Percentiles rank a stretch among this genome's conserved stretches.
These are phyloP conservation scores for Phytophthora quininea DNA, from an alignment of 352 stramenopile genomes.

Conservation along the genomic window DNA sequence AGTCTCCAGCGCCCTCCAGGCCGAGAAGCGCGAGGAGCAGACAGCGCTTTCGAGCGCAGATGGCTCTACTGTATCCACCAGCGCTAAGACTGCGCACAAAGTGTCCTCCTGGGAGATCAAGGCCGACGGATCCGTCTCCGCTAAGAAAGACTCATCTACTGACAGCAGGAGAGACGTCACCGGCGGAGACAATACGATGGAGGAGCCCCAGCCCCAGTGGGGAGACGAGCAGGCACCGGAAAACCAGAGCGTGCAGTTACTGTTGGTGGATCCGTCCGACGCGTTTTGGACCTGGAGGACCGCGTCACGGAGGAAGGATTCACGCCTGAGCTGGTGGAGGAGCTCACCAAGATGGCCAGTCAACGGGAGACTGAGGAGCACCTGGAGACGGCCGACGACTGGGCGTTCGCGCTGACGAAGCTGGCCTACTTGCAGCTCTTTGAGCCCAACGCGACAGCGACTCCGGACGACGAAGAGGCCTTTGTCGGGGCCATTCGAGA, in stretches of 20 bases:
- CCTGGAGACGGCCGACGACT: slow-evolving; percentile 40
- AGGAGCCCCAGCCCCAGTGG: not conserved
- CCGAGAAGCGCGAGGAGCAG: slow-evolving; percentile 19
- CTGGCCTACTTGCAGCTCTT: slow-evolving; percentile 73
- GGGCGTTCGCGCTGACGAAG: slow-evolving; percentile 55
- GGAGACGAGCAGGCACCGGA: not conserved
- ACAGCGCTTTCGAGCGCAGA: not conserved
- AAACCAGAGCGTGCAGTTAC: not conserved
- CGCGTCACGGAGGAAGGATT: slow-evolving; percentile 52
- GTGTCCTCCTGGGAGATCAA: slow-evolving; percentile 29
- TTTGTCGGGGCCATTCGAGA: slow-evolving; percentile 54
- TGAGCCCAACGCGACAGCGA: slow-evolving; percentile 30
- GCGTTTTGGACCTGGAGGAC: slow-evolving; percentile 59
- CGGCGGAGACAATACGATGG: not conserved
- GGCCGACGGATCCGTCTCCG: slow-evolving; percentile 26
- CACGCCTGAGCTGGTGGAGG: slow-evolving; percentile 41
- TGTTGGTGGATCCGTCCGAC: slow-evolving; percentile 44
- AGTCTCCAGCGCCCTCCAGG: slow-evolving; percentile 8
- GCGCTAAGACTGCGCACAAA: not conserved
- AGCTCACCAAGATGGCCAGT: slow-evolving; percentile 34
- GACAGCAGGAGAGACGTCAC: slow-evolving; percentile 12
- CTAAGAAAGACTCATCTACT: slow-evolving; percentile 7
- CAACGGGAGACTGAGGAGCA: slow-evolving; percentile 2
- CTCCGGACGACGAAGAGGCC: slow-evolving; percentile 7
- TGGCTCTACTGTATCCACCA: slow-evolving; percentile 6